Evolutionary conservation across 441 rosid genomes (phyloP).

Genomic region (Eruca vesicaria): DNA sequence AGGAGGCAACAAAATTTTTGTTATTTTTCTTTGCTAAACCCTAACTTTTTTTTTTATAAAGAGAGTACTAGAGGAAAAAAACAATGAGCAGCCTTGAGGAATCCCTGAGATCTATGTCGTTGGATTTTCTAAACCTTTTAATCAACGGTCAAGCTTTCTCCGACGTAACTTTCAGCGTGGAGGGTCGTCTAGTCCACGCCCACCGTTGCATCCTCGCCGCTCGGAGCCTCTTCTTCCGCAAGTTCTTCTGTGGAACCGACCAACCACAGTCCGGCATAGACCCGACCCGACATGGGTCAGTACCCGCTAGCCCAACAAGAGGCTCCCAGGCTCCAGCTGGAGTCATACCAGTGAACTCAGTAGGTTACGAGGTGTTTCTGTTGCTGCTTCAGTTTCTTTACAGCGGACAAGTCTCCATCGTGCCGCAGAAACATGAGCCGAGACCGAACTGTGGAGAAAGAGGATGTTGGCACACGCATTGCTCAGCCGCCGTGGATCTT

Average conservation of each 20-base stretch:
- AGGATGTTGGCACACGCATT: slow-evolving; percentile 99
- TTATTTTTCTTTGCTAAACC: slow-evolving; percentile 16
- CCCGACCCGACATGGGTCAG: slow-evolving; percentile 44
- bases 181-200: slow-evolving; percentile 95
- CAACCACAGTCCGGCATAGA: slow-evolving; percentile 57
- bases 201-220: slow-evolving; percentile 98
- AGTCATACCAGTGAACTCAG: slow-evolving; percentile 94
- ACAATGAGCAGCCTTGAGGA: slow-evolving; percentile 60
- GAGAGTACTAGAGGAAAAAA: not conserved
- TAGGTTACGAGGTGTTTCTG: slow-evolving; percentile 96
- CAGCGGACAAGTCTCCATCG: slow-evolving; percentile 92
- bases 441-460: slow-evolving; percentile 97
- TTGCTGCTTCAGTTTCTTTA: slow-evolving; percentile 89
- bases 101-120: slow-evolving; percentile 79
- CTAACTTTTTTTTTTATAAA: slow-evolving; percentile 14
- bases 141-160: slow-evolving; percentile 99
- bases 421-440: slow-evolving; percentile 94
- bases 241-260: slow-evolving; percentile 87
- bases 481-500: slow-evolving; percentile 99
- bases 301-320: slow-evolving; percentile 40
- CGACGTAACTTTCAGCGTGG: slow-evolving; percentile 97
- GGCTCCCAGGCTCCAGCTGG: slow-evolving; percentile 36
- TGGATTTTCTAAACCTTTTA: slow-evolving; percentile 84
- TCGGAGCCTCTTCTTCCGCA: slow-evolving; percentile 86
- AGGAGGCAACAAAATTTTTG: not conserved